Percentiles rank a stretch among this genome's conserved stretches.
Evolutionary conservation across 2,329 filamentous ascomycete genomes (phyloP).

Genomic region (Blumeria hordei): DNA sequence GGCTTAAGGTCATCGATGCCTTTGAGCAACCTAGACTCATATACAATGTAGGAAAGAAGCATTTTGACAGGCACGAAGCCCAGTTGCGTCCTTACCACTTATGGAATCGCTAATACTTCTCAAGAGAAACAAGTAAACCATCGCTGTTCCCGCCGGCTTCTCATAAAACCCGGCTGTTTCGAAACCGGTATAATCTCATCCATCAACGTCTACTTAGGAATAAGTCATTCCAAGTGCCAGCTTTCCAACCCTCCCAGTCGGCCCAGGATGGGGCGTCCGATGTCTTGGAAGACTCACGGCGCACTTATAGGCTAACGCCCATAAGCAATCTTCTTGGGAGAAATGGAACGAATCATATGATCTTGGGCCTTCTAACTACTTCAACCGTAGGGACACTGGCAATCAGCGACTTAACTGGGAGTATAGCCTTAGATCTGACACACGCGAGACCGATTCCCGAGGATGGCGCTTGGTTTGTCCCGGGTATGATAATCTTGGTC

Average conservation of each 20-base stretch:
- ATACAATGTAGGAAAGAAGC: conserved; percentile 63
- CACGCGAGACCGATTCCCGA: conserved; percentile 64
- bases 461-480: conserved; percentile 74
- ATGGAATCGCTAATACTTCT: conserved; percentile 2
- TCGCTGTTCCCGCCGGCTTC: conserved; percentile 52
- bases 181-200: conserved; percentile 76
- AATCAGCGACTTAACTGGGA: conserved; percentile 69
- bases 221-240: conserved; percentile 70
- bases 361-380: conserved; percentile 61
- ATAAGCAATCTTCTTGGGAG: conserved; percentile 56
- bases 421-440: conserved; percentile 60
- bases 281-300: conserved; percentile 25
- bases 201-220: conserved; percentile 82
- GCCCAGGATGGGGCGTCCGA: conserved; percentile 34
- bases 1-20: conserved; percentile 63
- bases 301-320: conserved; percentile 69
- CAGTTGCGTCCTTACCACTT: conserved; percentile 8
- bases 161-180: conserved; percentile 66
- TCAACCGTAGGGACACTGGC: conserved; percentile 63
- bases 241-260: conserved; percentile 36
- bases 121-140: conserved; percentile 35
- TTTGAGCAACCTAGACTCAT: conserved; percentile 63
- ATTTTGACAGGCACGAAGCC: conserved; percentile 52
- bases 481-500: conserved; percentile 86
- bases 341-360: conserved; percentile 61